Base-by-base conservation (phyloP, 1,284 basidiomycete genomes). In the Volvariella volvacea region DNA sequence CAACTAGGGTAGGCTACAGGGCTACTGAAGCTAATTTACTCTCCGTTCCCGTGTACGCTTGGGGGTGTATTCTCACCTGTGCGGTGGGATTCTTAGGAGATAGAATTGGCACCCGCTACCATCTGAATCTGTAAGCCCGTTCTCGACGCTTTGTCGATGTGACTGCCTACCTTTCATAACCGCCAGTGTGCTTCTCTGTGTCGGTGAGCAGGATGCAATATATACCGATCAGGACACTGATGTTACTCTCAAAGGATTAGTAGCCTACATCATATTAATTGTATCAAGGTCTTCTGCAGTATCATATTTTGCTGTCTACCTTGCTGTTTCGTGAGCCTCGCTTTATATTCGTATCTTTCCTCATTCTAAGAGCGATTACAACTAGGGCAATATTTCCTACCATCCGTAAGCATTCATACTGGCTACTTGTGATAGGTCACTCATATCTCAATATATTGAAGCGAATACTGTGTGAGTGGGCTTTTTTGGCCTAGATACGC, bases 11-110 rank as follows among this genome's bases (percentile, higher is more conserved):
- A 68, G 82, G 83, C 2, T 88, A 73, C 62, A 62, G 61, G 15
- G 80, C 83, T 6, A 84, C 82, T 0, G 63, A 66, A 20, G 83
- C 85, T 17, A 86, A 88, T 55, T 65, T 88, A n/a, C 65, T 87
- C 22, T 78, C 78, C 2, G 78, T 84, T 7, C 81, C 81, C 0
- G 78, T 84, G 8, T 86, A 85, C 53, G 71, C 68, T 14, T 70
- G 74, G 56, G 84, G 82, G 1, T 83, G 82, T 52, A 59, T 82
- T 21, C 61, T 77, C 52, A 86, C 83, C 2, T 78, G 76, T 47
- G 46, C 61, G 2, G 67, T 83, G 34, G 81, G 81, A 6, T 77
- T 77, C 53, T 46, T 73, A 20, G 61, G 80, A 2, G 83, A 85
- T 56, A 67, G 73, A 17, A 65, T 74, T 25, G 78, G 78, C 17